These are phyloP conservation scores for Cenchrus americanus DNA, from an alignment of 176 grass and related monocot genomes.

Conservation along the genomic window DNA sequence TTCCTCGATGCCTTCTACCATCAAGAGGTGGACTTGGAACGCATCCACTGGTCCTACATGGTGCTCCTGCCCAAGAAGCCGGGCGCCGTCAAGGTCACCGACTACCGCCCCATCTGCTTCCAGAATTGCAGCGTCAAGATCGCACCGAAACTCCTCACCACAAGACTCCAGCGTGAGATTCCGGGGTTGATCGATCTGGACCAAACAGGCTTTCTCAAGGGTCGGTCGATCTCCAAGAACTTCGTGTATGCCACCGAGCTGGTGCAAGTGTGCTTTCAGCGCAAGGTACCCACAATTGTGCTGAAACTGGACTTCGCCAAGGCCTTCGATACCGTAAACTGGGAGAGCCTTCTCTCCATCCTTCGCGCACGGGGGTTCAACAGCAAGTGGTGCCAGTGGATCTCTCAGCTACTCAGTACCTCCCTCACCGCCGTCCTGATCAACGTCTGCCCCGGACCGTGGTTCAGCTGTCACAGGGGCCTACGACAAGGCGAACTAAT, in stretches of 20 bases:
- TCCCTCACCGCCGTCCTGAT: not conserved
- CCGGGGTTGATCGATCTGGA: too few species aligned
- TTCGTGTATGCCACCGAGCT: not conserved
- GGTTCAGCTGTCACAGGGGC: not conserved
- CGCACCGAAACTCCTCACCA: too few species aligned
- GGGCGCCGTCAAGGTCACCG: too few species aligned
- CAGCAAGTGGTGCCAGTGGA: not conserved
- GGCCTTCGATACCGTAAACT: too few species aligned
- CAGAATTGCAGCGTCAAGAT: too few species aligned
- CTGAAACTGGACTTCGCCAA: not conserved
- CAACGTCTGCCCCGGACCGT: not conserved
- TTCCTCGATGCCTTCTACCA: too few species aligned
- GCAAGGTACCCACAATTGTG: accelerated
- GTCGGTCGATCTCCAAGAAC: not conserved
- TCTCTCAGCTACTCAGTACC: not conserved
- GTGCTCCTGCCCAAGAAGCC: too few species aligned
- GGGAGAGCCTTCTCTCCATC: accelerated
- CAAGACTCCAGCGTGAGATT: too few species aligned
- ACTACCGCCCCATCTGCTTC: too few species aligned
- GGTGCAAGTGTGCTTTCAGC: not conserved
- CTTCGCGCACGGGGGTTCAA: not conserved
- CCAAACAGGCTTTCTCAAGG: not conserved
- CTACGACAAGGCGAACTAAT: not conserved
- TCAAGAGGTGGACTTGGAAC: too few species aligned
- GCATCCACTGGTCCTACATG: too few species aligned